Base-by-base conservation (phyloP, 2,329 filamentous ascomycete genomes). In the Botryotinia globosa region DNA sequence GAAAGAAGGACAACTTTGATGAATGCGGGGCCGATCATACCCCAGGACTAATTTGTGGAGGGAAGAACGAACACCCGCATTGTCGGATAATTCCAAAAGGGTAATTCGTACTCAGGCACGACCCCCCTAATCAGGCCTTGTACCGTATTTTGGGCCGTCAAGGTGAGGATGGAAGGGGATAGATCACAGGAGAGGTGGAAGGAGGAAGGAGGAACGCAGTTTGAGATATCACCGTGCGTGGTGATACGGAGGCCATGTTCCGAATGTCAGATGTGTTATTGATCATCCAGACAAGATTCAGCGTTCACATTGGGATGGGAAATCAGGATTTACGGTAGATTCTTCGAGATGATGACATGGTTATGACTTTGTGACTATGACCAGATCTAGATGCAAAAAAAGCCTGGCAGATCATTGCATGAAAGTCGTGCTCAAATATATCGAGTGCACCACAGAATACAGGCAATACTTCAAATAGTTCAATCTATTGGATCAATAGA, bases 11-110 rank as follows among this genome's bases (percentile, higher is more conserved):
- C 51, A 54, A 63, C 56, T 63, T 63, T 39, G 25, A 64, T 51
- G 68, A 70, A 32, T 70, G 68, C 68, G 68, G 68, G 68, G 68
- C 48, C 68, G 42, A 51, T 70, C 58, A 70, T 70, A 64, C 58
- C 68, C 68, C 58, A 70, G 68, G 68, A 51, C 58, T 32, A 64
- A 51, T 70, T 64, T 67, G 65, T 56, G 65, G 65, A 67, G 68
- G 58, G 45, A 63, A 29, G 44, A 63, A 63, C 14, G 42, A 37
- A 70, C 29, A 45, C 68, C 68, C 68, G 42, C 68, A 70, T 44
- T 44, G 68, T 63, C 29, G 68, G 54, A 48, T 70, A 58, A 63
- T 48, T 61, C 67, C 29, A 37, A 58, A 70, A 39, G 34, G 68
- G 58, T 22, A 70, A 63, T 70, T 59, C 64, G 34, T 67, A 16